Conservation (phyloP, 2,329 filamentous ascomycete genomes). For the Chrysoporthe puriensis region DNA sequence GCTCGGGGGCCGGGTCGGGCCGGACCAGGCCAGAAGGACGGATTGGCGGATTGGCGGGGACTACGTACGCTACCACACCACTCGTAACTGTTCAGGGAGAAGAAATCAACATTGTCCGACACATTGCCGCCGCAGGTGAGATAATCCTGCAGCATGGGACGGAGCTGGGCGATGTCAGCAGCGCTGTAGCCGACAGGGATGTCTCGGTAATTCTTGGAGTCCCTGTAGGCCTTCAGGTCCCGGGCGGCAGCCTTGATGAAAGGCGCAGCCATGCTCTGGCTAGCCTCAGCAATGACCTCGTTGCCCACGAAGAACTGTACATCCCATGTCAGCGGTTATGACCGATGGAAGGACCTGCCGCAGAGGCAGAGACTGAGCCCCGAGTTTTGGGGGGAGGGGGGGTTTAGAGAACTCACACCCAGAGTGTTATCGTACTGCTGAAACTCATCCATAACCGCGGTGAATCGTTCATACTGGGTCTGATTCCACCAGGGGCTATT, state of each 20-base stretch:
- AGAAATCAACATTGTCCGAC: constrained; percentile 78
- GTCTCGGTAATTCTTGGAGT: constrained; percentile 74
- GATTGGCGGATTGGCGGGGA: neutral
- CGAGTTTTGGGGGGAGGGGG: neutral
- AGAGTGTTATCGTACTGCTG: constrained; percentile 77
- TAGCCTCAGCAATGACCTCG: constrained; percentile 72
- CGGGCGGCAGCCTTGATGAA: constrained; percentile 82
- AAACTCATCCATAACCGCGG: constrained; percentile 76
- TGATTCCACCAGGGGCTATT: constrained; percentile 70
- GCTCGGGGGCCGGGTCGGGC: no score
- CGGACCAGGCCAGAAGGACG: no score
- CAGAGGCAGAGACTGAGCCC: neutral
- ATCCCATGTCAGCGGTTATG: neutral
- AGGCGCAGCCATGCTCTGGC: constrained; percentile 68
- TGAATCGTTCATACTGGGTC: constrained; percentile 69
- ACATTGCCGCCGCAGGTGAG: constrained; percentile 75
- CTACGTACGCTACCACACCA: constrained; percentile 64
- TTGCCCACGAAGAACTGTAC: constrained; percentile 78
- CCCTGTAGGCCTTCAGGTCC: constrained; percentile 82
- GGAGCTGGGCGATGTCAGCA: constrained; percentile 75
- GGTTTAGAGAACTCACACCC: constrained; percentile 44
- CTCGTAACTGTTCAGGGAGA: constrained; percentile 83
- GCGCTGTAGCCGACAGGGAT: constrained; percentile 89
- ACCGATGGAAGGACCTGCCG: neutral
- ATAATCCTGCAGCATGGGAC: constrained; percentile 69